Conservation (phyloP, 345 rosid species). For the Brassica napus region DNA sequence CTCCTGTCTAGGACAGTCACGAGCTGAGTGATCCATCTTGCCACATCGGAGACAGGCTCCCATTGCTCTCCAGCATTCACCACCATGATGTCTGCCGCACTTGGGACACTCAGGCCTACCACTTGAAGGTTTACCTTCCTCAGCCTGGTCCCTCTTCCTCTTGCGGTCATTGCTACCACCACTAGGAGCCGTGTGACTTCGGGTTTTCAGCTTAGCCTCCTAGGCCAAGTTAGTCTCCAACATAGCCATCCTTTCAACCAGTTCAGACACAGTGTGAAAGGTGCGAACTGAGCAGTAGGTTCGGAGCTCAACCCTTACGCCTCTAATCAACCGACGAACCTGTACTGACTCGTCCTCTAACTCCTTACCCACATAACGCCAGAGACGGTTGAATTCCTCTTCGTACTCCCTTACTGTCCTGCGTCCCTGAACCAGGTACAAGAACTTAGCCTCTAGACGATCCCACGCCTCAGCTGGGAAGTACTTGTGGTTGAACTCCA, state of each 20-base stretch:
- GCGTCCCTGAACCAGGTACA: neutral
- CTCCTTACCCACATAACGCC: neutral
- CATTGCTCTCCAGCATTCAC: neutral
- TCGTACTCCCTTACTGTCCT: neutral
- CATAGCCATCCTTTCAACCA: neutral
- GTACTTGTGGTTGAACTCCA: neutral
- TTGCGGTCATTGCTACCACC: neutral
- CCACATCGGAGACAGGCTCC: no score
- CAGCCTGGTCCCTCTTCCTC: neutral
- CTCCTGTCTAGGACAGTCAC: no score
- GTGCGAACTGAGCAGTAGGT: neutral
- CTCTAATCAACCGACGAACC: neutral
- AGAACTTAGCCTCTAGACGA: neutral
- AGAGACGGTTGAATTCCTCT: neutral
- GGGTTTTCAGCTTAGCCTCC: neutral
- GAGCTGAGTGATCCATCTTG: no score
- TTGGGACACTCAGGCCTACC: neutral
- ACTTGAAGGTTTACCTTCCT: neutral
- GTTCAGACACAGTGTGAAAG: neutral
- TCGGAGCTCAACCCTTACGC: neutral
- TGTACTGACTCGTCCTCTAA: neutral
- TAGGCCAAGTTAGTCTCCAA: neutral
- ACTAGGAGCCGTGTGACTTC: neutral
- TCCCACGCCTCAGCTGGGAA: neutral
- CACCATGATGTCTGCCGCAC: neutral